Conservation (phyloP, 2,329 filamentous ascomycete species). For the Nigrospora osmanthi region DNA sequence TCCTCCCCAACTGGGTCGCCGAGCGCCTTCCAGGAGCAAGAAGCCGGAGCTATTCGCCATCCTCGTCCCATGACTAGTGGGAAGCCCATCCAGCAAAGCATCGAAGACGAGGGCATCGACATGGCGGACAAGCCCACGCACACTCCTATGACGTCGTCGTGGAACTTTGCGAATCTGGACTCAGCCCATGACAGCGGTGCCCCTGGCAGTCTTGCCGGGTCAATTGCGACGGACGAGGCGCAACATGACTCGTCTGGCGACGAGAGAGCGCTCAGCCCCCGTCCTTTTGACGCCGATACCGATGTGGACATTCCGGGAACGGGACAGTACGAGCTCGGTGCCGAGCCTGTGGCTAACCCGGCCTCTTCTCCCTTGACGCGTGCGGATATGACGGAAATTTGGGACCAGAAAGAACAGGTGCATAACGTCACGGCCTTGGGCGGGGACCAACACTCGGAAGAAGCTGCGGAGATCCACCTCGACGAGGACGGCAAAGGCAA, state of each 20-base stretch:
- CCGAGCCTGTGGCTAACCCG: conserved; percentile 9
- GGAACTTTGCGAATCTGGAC: conserved; percentile 35
- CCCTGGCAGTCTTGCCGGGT: conserved; percentile 14
- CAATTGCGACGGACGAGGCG: conserved; percentile 26
- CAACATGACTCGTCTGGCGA: conserved; percentile 28
- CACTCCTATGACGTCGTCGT: conserved; percentile 22
- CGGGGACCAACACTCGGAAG: conserved; percentile 30
- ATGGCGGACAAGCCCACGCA: conserved; percentile 24
- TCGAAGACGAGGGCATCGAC: conserved; percentile 40
- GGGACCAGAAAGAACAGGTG: conserved; percentile 26
- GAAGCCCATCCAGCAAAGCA: conserved; percentile 29
- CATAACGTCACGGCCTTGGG: conserved; percentile 29
- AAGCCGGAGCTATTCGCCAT: conserved; percentile 69
- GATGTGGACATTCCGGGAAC: conserved; percentile 17
- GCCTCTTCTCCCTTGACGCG: conserved; percentile 12
- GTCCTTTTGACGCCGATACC: conserved; percentile 9
- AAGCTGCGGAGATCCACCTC: conserved; percentile 42
- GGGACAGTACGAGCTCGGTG: conserved; percentile 16
- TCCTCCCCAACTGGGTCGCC: conserved; percentile 86
- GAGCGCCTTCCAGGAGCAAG: conserved; percentile 63
- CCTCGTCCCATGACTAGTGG: conserved; percentile 46
- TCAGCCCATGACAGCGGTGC: conserved; percentile 17
- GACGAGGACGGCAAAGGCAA: conserved; percentile 30
- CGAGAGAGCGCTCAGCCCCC: conserved; percentile 19
- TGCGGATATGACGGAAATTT: conserved; percentile 23